Evolutionary conservation across 768 basidiomycete genomes (phyloP).

Genomic region (Nevesoporus exiguus): DNA sequence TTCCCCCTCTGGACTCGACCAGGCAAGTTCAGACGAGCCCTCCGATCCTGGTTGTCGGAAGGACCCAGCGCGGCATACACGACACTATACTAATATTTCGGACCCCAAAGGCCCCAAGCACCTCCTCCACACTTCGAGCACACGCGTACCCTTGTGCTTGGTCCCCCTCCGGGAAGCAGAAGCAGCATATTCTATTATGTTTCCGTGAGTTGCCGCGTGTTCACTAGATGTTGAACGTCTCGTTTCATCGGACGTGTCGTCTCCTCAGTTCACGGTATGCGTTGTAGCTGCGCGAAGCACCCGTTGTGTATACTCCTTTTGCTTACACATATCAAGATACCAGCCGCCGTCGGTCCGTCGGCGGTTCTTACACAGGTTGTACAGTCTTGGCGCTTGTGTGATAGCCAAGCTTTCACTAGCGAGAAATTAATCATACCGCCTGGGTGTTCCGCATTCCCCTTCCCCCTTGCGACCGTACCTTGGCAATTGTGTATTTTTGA

Average conservation of each 20-base stretch:
- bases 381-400: neutral
- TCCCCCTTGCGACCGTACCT: too few species aligned
- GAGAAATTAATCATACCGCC: too few species aligned
- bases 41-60: neutral
- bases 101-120: slow-evolving; percentile 1
- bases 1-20: neutral
- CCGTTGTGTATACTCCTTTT: neutral
- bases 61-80: neutral
- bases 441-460: too few species aligned
- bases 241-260: slow-evolving; percentile 4
- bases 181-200: slow-evolving; percentile 24
- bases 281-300: neutral
- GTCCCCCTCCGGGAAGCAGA: slow-evolving; percentile 29
- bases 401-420: too few species aligned
- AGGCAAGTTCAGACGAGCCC: neutral
- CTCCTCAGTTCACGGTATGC: neutral
- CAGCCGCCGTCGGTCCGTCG: neutral
- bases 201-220: slow-evolving; percentile 19
- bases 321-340: neutral
- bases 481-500: too few species aligned
- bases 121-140: neutral
- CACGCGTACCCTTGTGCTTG: slow-evolving; percentile 20
- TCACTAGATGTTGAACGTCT: neutral
- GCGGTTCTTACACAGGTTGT: too few species aligned
- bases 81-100: neutral